Evolutionary conservation across 305 asterid species (phyloP), one percentile per base, ranked within the genome.

Genomic region (Rubia balearica): DNA sequence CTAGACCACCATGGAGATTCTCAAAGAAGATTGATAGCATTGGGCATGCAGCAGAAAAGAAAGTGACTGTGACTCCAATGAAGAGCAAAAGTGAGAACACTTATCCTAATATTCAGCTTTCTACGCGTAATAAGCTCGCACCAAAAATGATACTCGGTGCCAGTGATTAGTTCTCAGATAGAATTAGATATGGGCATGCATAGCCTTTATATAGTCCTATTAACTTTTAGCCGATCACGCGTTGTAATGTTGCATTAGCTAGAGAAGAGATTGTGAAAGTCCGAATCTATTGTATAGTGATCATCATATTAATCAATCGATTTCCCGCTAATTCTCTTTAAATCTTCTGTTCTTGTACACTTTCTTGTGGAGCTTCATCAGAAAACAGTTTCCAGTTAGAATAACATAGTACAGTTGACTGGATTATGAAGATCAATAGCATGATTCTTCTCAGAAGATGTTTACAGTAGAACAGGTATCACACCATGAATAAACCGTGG

Each of bases 401-500:
- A 36, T 27, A 62, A 60, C 64, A 62, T 80, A 71, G 62, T 73
- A 38, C 10, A 22, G 74, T 72, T 67, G 21, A 49, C 82, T 68
- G 53, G 74, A 72, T 74, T 56, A 76, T 6, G 68, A 42, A 51
- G 72, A 80, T 71, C 69, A 77, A 67, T 68, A 69, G 8, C 40
- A 61, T 77, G 77, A 67, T 72, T 77, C 69, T 76, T 75, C 72
- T 45, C 38, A 68, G 57, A 61, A 79, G 67, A 74, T 57, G 57
- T 49, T 70, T 73, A 68, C 72, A 19, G 21, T 9, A 48, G 71
- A 41, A 38, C 9, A 70, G 8, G 66, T 65, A 57, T 89, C 83
- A 83, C 75, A 82, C 81, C 75, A 87, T 90, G 71, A 74, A 90
- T 53, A 90, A 82, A 79, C 96, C 92, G 75, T 89, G 90, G 69